phyloP scores from a whole-genome alignment of 345 rosid species.

The Punica granatum region DNA sequence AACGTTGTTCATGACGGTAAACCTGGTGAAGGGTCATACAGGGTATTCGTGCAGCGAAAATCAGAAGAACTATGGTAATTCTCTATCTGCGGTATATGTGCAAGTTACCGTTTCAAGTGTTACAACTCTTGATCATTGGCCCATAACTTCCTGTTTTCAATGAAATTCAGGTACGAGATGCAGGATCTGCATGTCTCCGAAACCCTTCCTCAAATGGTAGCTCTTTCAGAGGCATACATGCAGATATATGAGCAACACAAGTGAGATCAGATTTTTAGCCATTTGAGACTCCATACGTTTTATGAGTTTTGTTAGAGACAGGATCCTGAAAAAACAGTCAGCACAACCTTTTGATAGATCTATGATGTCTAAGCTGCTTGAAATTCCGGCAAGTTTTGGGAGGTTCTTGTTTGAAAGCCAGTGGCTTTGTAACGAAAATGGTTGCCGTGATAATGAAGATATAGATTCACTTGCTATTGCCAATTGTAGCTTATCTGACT shows the following conservation, averaged over 20 bases:
- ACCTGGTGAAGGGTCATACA: constrained; percentile 85
- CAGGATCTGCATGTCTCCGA: constrained; percentile 96
- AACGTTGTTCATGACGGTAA: constrained; percentile 96
- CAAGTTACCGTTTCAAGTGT: not conserved
- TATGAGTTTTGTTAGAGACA: too few relatives aligned
- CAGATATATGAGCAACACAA: constrained; percentile 96
- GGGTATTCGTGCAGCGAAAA: constrained; percentile 95
- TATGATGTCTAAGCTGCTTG: too few relatives aligned
- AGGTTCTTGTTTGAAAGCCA: too few relatives aligned
- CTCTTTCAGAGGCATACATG: constrained; percentile 89
- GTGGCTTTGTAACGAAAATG: too few relatives aligned
- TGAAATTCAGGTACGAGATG: constrained; percentile 78
- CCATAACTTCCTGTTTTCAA: not conserved
- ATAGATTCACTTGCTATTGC: too few relatives aligned
- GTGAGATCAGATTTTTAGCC: constrained; percentile 13
- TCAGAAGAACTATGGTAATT: constrained; percentile 86
- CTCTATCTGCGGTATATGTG: not conserved
- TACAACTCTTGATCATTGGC: not conserved
- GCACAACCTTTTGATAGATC: too few relatives aligned
- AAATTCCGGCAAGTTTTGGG: too few relatives aligned
- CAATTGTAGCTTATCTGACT: too few relatives aligned
- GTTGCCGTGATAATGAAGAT: too few relatives aligned
- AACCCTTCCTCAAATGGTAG: constrained; percentile 97
- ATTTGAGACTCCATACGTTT: too few relatives aligned
- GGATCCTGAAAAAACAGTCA: too few relatives aligned